Conservation (phyloP, 2,329 filamentous ascomycete genomes). For the Colletotrichum salicis region DNA sequence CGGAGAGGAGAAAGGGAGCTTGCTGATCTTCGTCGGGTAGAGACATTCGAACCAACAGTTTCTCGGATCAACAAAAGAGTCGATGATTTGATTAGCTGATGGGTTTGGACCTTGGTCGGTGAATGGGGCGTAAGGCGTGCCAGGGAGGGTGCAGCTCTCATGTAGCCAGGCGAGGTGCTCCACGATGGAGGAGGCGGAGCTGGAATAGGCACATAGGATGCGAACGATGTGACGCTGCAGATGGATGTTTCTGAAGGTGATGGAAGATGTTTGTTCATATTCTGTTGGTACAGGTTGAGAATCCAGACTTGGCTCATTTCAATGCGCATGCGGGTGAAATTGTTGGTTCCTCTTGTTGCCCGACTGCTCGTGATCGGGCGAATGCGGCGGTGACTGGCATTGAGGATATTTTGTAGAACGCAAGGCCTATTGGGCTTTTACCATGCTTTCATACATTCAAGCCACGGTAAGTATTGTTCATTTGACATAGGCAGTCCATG, state of each 20-base stretch:
- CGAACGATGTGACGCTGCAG: slow-evolving; percentile 4
- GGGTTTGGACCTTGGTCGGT: no score
- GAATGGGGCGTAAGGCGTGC: slow-evolving; percentile 18
- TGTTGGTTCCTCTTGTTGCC: background rate
- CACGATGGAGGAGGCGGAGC: background rate
- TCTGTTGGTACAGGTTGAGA: background rate
- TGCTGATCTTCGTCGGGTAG: background rate
- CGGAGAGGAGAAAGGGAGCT: background rate
- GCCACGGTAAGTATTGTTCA: no score
- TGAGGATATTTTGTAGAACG: background rate
- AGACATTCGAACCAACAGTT: background rate
- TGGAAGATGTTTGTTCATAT: background rate
- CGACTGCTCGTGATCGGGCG: slow-evolving; percentile 5
- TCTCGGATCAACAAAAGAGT: background rate
- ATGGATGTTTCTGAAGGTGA: background rate
- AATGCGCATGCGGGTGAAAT: background rate
- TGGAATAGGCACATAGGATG: background rate
- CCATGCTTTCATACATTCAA: no score
- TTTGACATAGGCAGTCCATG: no score
- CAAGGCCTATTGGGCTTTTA: background rate
- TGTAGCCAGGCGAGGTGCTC: background rate
- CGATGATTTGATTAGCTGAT: background rate
- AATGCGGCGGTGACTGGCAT: background rate
- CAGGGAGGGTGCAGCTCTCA: background rate
- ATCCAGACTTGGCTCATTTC: slow-evolving; percentile 8